These are phyloP conservation scores for Albatrellus ellisii DNA, from an alignment of 768 basidiomycete genomes.

Conservation along the genomic window DNA sequence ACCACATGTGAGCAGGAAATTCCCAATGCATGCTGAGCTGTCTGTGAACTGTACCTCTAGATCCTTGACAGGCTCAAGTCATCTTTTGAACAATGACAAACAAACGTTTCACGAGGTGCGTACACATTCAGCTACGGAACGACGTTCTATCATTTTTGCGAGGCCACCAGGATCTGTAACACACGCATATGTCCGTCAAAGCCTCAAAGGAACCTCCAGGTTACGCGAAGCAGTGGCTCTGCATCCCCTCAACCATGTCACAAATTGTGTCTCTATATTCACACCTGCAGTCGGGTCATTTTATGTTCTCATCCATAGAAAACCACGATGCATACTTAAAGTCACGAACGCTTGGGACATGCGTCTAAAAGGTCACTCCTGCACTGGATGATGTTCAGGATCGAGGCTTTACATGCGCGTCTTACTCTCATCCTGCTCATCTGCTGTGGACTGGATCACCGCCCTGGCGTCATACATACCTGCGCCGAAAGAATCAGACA, in stretches of 20 bases:
- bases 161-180: slow-evolving; percentile 64
- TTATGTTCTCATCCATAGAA: slow-evolving; percentile 57
- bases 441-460: slow-evolving; percentile 72
- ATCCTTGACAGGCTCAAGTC: slow-evolving; percentile 41
- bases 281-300: background rate
- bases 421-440: slow-evolving; percentile 87
- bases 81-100: slow-evolving; percentile 41
- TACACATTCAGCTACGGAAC: slow-evolving; percentile 40
- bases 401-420: slow-evolving; percentile 94
- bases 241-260: slow-evolving; percentile 81
- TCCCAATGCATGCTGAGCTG: background rate
- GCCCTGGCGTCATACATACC: slow-evolving; percentile 69
- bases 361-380: slow-evolving; percentile 40
- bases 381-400: slow-evolving; percentile 76
- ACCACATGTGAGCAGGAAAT: too few species aligned
- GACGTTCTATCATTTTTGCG: slow-evolving; percentile 54
- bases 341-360: slow-evolving; percentile 82
- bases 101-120: slow-evolving; percentile 42
- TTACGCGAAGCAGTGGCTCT: slow-evolving; percentile 60
- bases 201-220: slow-evolving; percentile 39
- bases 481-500: slow-evolving; percentile 61
- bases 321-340: slow-evolving; percentile 87
- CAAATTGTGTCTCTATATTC: slow-evolving; percentile 42
- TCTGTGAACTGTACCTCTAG: too few species aligned
- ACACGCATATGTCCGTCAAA: slow-evolving; percentile 51